Evolutionary conservation across 768 basidiomycete species (phyloP), one percentile per base, ranked within the genome.

Genomic region (Sarcodon sp.): DNA sequence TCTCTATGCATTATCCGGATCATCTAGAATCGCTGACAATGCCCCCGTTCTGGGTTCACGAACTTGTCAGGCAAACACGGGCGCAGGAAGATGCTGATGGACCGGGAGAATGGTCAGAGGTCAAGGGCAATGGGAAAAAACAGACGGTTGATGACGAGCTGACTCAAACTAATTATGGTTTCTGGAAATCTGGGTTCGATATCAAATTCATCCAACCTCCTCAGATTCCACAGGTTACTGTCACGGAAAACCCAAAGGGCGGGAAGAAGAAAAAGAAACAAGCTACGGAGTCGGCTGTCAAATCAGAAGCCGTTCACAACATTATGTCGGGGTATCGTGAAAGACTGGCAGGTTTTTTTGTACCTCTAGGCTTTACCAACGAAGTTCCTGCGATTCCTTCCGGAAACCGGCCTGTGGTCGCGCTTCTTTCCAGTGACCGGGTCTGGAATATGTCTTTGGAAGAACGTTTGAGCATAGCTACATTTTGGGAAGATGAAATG

Each of bases 31-130:
- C 59, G 16, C 49, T 87, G 18, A 16, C 35, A 2, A 37, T 52
- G 0, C 75, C 76, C 0, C 79, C 80, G 0, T 48, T 27, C 4
- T 80, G 77, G 79, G 65, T 82, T 32, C 35, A 49, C 13, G 43
- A 44, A 18, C 47, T 51, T 1, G 50, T 47, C 10, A 9, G 43
- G 3, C 55, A 64, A 6, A 50, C 48, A 21, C 38, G 55, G 3
- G 46, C 53, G 7, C 34, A 47, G 13, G 45, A 49, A 12, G 55
- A 53, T 18, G 18, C 46, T 2, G 55, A 58, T 34, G 57, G 35
- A 13, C 46, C 50, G 15, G 75, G 75, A 72, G 53, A 64, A 33
- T 59, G 7, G 4, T 62, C 61, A 16, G 66, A 68, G 1, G 52
- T 45, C 15, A 55, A 51, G 35, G 50, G 48, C 3, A 50, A 53